phyloP scores from a whole-genome alignment of 306 rosid genomes.

The Dalbergia oliveri region DNA sequence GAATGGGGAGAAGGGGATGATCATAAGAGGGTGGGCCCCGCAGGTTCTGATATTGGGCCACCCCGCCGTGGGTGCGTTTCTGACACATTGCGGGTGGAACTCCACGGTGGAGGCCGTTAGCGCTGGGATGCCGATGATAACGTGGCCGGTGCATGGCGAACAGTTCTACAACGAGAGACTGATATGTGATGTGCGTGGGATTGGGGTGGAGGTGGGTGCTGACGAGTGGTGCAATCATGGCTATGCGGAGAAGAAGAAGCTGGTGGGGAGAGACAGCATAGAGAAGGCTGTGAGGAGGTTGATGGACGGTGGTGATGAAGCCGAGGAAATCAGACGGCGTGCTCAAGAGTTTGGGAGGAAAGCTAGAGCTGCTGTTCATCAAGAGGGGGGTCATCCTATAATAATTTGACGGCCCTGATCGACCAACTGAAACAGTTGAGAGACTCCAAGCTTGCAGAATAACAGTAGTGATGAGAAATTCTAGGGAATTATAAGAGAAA shows the following conservation, averaged over 20 bases:
- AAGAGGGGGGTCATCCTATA: constrained; percentile 45
- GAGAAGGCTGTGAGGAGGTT: constrained; percentile 47
- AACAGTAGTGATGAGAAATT: no score
- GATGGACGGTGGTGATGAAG: constrained; percentile 54
- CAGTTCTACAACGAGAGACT: constrained; percentile 53
- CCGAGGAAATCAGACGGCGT: constrained; percentile 9
- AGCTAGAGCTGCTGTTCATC: constrained; percentile 39
- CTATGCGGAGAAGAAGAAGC: background rate
- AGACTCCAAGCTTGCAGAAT: background rate
- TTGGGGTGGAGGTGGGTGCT: constrained; percentile 54
- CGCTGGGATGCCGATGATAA: constrained; percentile 47
- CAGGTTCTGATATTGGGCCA: constrained; percentile 38
- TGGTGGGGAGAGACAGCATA: constrained; percentile 40
- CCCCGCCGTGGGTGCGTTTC: constrained; percentile 29
- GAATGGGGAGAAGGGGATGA: constrained; percentile 31
- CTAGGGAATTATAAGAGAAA: no score
- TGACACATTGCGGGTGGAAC: constrained; percentile 54
- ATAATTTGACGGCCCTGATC: constrained; percentile 39
- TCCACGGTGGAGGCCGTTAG: constrained; percentile 31
- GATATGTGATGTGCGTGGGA: constrained; percentile 39
- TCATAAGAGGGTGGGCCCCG: constrained; percentile 51
- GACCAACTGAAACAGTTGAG: constrained; percentile 33
- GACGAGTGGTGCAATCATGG: constrained; percentile 14
- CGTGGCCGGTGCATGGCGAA: constrained; percentile 46
- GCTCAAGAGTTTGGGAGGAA: constrained; percentile 30